These are phyloP conservation scores for Alisma plantagoaquatica DNA, from an alignment of 106 monocot species.

Conservation along the genomic window DNA sequence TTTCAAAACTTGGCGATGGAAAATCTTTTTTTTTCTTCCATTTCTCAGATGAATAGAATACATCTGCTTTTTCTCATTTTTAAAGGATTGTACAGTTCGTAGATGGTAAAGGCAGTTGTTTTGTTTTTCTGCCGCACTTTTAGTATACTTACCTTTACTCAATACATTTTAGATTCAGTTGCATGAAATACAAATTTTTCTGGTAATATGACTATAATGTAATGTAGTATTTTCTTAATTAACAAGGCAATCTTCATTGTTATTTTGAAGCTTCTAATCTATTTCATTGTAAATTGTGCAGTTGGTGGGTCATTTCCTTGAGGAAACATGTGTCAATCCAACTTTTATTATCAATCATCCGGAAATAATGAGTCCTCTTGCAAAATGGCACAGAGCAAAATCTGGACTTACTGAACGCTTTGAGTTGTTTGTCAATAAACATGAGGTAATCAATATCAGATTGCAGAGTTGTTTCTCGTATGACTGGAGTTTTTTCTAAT, in stretches of 20 bases:
- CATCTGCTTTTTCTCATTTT: too few relatives aligned
- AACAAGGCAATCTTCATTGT: too few relatives aligned
- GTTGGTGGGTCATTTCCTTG: slow-evolving; percentile 89
- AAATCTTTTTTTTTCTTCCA: too few relatives aligned
- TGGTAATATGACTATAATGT: background rate
- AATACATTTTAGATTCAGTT: too few relatives aligned
- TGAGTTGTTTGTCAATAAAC: slow-evolving; percentile 83
- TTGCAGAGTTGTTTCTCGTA: background rate
- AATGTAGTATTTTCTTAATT: too few relatives aligned
- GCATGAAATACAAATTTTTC: background rate
- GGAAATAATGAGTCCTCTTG: slow-evolving; percentile 89
- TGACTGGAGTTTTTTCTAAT: background rate
- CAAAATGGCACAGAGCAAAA: slow-evolving; percentile 69
- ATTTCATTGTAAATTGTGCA: slow-evolving; percentile 13
- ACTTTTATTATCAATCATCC: slow-evolving; percentile 86
- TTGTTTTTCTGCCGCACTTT: too few relatives aligned
- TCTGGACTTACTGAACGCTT: slow-evolving; percentile 68
- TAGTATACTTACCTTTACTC: too few relatives aligned
- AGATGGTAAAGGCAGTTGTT: too few relatives aligned
- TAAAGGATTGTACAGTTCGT: too few relatives aligned
- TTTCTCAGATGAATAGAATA: too few relatives aligned
- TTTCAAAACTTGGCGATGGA: too few relatives aligned
- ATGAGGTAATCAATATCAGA: slow-evolving; percentile 38
- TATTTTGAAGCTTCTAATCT: background rate
- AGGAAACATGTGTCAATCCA: slow-evolving; percentile 72